phyloP scores from a whole-genome alignment of 768 basidiomycete species.

The Bullera alba region DNA sequence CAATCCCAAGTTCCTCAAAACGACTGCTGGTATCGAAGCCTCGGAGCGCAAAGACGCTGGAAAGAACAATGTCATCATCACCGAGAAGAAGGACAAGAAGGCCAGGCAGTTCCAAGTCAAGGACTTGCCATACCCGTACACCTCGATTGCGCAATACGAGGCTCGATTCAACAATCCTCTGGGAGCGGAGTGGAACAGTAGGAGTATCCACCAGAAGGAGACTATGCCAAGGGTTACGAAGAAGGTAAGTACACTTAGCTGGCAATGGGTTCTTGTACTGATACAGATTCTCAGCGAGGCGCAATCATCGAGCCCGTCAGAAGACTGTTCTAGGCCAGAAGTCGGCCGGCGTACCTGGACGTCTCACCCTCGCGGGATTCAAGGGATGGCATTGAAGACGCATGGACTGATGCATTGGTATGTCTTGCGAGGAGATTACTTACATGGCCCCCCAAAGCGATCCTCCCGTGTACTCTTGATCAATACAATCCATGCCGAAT shows the following conservation, averaged over 20 bases:
- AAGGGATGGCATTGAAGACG: too few species aligned
- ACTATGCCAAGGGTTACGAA: slow-evolving; percentile 79
- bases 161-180: slow-evolving; percentile 70
- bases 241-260: slow-evolving; percentile 55
- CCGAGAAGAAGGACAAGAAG: slow-evolving; percentile 91
- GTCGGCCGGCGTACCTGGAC: too few species aligned
- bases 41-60: slow-evolving; percentile 71
- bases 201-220: slow-evolving; percentile 55
- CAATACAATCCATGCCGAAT: too few species aligned
- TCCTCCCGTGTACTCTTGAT: too few species aligned
- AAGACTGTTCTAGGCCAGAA: slow-evolving; percentile 38
- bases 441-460: too few species aligned
- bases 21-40: slow-evolving; percentile 72
- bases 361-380: too few species aligned
- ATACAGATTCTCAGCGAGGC: slow-evolving; percentile 23
- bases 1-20: slow-evolving; percentile 62
- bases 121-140: slow-evolving; percentile 91
- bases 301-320: slow-evolving; percentile 45
- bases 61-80: slow-evolving; percentile 86
- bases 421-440: too few species aligned
- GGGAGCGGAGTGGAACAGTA: slow-evolving; percentile 89
- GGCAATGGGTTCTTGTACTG: not conserved
- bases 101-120: slow-evolving; percentile 80
- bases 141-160: slow-evolving; percentile 86
- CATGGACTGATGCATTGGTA: too few species aligned